Evolutionary conservation across 2,329 filamentous ascomycete species (phyloP).

Genomic region (Onygenales sp.): DNA sequence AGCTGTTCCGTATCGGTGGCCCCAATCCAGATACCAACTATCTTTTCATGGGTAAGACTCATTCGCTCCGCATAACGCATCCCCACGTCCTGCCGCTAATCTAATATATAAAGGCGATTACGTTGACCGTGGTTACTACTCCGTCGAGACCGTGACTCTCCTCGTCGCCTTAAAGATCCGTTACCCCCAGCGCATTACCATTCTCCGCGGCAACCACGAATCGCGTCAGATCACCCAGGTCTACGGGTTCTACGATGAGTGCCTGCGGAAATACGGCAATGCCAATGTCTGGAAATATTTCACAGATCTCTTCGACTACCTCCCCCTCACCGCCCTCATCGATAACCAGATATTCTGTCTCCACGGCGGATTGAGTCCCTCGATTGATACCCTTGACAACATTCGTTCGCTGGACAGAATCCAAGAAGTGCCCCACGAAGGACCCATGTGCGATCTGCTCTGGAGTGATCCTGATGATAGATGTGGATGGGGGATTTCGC

Average conservation of each 20-base stretch:
- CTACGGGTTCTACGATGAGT: conserved; percentile 99
- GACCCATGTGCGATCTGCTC: conserved; percentile 93
- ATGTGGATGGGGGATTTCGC: conserved; percentile 92
- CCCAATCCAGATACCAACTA: conserved; percentile 98
- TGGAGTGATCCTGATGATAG: conserved; percentile 98
- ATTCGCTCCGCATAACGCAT: not conserved
- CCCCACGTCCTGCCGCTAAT: conserved; percentile 14
- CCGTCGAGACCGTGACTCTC: conserved; percentile 93
- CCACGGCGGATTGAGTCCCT: conserved; percentile 92
- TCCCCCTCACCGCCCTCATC: conserved; percentile 91
- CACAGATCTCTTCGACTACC: conserved; percentile 97
- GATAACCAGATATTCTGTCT: conserved; percentile 99
- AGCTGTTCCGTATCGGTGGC: conserved; percentile 97
- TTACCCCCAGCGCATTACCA: conserved; percentile 95
- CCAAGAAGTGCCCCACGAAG: conserved; percentile 96
- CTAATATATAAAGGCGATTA: conserved; percentile 65
- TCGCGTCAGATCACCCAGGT: conserved; percentile 98
- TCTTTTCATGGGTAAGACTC: conserved; percentile 82
- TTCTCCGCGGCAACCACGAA: conserved; percentile 97
- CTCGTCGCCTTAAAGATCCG: conserved; percentile 95
- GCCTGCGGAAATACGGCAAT: conserved; percentile 96
- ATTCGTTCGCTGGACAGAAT: conserved; percentile 92
- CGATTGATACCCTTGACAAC: conserved; percentile 90
- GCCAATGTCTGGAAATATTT: conserved; percentile 99
- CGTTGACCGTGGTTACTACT: conserved; percentile 97